phyloP scores from a whole-genome alignment of 2,329 filamentous ascomycete species.

The Talaromyces islandicus region DNA sequence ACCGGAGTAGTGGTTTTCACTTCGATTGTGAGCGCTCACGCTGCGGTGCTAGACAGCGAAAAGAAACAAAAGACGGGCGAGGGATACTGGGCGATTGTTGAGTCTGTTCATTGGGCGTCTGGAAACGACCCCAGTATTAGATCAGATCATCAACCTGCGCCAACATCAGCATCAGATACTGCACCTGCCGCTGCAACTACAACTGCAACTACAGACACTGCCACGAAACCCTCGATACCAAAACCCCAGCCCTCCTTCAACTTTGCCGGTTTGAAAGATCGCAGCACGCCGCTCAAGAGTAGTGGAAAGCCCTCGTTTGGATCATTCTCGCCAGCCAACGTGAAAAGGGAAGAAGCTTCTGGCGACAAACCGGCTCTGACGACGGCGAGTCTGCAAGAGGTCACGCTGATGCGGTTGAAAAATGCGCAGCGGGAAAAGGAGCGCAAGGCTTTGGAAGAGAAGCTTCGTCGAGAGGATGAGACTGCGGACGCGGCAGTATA shows the following conservation, averaged over 20 bases:
- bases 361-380: constrained; percentile 18
- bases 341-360: constrained; percentile 5
- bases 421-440: constrained; percentile 52
- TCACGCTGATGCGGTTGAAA: constrained; percentile 52
- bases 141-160: not conserved
- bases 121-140: constrained; percentile 47
- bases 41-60: constrained; percentile 48
- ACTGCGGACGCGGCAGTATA: constrained; percentile 30
- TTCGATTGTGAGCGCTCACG: constrained; percentile 53
- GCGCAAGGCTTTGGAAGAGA: constrained; percentile 47
- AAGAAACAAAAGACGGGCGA: constrained; percentile 26
- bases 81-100: constrained; percentile 43
- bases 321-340: constrained; percentile 1
- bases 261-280: constrained; percentile 24
- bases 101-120: constrained; percentile 51
- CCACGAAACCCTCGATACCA: not conserved
- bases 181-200: constrained; percentile 2
- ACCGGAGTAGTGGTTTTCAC: constrained; percentile 52
- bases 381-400: constrained; percentile 38
- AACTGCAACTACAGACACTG: constrained; percentile 13
- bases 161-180: not conserved
- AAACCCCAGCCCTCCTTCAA: constrained; percentile 20
- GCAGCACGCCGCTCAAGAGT: constrained; percentile 13
- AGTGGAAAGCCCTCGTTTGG: constrained; percentile 10
- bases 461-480: constrained; percentile 46